A percentile compares a stretch with the other conserved stretches of the same genome.
These are phyloP conservation scores for Gentiana straminea DNA, from an alignment of 257 asterid species.

Conservation along the genomic window DNA sequence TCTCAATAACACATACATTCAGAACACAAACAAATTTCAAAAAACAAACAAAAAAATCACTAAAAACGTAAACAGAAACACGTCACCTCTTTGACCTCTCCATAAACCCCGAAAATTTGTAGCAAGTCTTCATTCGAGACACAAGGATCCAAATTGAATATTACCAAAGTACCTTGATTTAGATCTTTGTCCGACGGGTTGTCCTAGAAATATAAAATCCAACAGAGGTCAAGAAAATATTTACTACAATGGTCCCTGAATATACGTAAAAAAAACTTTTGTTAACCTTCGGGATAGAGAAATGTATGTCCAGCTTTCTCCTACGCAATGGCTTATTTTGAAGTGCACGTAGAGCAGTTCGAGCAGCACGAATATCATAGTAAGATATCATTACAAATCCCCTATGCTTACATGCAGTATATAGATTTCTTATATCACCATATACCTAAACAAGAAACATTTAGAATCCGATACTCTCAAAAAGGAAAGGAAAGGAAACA, in stretches of 20 bases:
- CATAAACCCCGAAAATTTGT: constrained; percentile 63
- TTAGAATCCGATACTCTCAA: too few relatives aligned
- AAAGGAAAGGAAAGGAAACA: too few relatives aligned
- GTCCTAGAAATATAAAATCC: constrained; percentile 24
- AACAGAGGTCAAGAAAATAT: constrained; percentile 5
- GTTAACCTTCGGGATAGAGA: constrained; percentile 67
- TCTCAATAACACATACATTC: constrained; percentile 5
- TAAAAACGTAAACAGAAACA: not conserved
- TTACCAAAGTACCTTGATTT: constrained; percentile 73
- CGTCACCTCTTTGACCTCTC: constrained; percentile 82
- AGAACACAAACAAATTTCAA: constrained; percentile 1
- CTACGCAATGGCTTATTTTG: constrained; percentile 55
- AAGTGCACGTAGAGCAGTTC: constrained; percentile 50
- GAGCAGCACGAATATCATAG: constrained; percentile 70
- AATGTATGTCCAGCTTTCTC: constrained; percentile 70
- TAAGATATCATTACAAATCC: constrained; percentile 82
- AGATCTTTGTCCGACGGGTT: constrained; percentile 70
- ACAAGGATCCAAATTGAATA: constrained; percentile 65
- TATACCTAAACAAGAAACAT: constrained; percentile 30
- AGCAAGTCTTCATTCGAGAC: constrained; percentile 60
- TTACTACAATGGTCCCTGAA: not conserved
- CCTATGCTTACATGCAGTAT: constrained; percentile 67
- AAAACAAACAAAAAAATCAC: not conserved
- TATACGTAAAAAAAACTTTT: not conserved
- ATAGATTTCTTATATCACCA: constrained; percentile 62